Conservation (phyloP, 208 protist species). For the Trypanosomatidae sp. region DNA sequence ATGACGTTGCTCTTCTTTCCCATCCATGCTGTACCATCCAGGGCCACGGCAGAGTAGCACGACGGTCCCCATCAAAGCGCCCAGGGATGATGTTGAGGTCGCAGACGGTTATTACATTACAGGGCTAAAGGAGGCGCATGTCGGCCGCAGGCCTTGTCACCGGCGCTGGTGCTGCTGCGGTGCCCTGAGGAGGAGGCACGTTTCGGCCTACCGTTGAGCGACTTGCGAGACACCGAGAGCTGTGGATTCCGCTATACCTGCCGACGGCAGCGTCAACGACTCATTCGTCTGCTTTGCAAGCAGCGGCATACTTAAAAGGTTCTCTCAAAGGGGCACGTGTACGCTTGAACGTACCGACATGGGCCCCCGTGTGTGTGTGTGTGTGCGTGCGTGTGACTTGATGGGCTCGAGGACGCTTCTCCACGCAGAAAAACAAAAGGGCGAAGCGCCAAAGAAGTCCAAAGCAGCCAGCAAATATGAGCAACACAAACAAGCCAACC, state of each 20-base stretch:
- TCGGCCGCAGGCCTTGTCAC: background rate
- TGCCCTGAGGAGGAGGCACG: too few relatives aligned
- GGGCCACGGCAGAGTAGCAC: constrained; percentile 53
- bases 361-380: background rate
- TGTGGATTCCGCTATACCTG: background rate
- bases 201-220: background rate
- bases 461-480: background rate
- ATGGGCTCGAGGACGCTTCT: background rate
- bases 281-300: background rate
- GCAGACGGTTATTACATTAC: constrained; percentile 4
- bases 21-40: constrained; percentile 58
- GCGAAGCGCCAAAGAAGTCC: background rate
- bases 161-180: background rate
- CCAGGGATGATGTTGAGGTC: constrained; percentile 38
- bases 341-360: background rate
- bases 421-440: constrained; percentile 9
- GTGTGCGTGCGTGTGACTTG: background rate
- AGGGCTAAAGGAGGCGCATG: constrained; percentile 5
- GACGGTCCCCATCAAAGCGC: constrained; percentile 46
- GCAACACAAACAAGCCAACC: too few relatives aligned
- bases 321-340: background rate
- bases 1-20: constrained; percentile 63
- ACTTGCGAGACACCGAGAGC: background rate
- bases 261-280: background rate
- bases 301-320: background rate